phyloP scores from a whole-genome alignment of 352 stramenopile species.

The Phytophthora parvispora region DNA sequence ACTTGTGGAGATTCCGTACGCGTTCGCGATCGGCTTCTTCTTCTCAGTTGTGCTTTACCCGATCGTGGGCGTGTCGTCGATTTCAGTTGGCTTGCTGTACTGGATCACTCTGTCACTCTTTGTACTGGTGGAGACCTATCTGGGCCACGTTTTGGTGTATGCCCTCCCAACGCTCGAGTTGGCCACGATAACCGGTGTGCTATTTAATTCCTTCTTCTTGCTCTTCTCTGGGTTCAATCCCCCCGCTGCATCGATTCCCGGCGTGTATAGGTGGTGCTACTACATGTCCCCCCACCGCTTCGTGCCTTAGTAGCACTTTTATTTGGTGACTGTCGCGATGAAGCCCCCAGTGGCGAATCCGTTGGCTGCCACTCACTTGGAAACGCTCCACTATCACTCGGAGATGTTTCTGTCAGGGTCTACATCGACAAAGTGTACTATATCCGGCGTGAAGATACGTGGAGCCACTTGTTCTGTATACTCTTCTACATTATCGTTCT shows the following conservation, averaged over 20 bases:
- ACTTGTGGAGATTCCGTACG: constrained; percentile 19
- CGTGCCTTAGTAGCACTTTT: constrained; percentile 3
- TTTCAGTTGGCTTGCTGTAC: constrained; percentile 23
- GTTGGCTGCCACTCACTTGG: constrained; percentile 12
- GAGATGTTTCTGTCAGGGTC: constrained; percentile 8
- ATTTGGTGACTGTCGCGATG: constrained; percentile 2
- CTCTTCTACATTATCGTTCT: constrained; percentile 30
- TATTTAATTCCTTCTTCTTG: constrained; percentile 42
- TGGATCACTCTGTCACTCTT: constrained; percentile 30
- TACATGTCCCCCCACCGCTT: constrained; percentile 29
- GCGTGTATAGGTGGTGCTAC: constrained; percentile 56
- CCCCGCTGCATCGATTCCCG: constrained; percentile 47
- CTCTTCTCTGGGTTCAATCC: constrained; percentile 61
- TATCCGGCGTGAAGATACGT: constrained; percentile 34
- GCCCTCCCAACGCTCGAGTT: constrained; percentile 14
- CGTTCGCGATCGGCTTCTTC: constrained; percentile 8
- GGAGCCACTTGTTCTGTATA: constrained; percentile 27
- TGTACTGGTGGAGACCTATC: constrained; percentile 33
- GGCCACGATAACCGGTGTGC: constrained; percentile 7
- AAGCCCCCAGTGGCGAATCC: too few relatives aligned
- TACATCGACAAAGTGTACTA: constrained; percentile 45
- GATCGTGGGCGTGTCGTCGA: constrained; percentile 28
- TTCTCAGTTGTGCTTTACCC: constrained; percentile 22
- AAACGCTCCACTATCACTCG: constrained; percentile 11
- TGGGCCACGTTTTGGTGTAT: constrained; percentile 34